Evolutionary conservation across 305 asterid genomes (phyloP), one percentile per base, ranked within the genome.

Genomic region (Ajuga reptans): DNA sequence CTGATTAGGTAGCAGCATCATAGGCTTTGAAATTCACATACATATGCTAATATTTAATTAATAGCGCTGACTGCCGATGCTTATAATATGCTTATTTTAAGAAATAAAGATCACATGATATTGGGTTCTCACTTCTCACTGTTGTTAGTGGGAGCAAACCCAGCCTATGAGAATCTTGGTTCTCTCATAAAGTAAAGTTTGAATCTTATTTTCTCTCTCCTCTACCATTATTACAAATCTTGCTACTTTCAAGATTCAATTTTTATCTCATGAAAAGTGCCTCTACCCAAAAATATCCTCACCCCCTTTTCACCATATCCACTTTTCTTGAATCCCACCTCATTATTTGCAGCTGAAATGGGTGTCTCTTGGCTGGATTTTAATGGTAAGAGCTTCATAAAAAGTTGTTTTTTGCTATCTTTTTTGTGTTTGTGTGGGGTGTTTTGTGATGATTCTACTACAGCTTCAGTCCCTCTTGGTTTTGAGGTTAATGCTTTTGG

Each of bases 401-500:
- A 75, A 16, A 54, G 68, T 45, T 68, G 24, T 71, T 53, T 68
- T 59, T 24, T 78, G 63, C 50, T 82, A 0, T 58, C 81, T 49
- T 68, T 79, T 15, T 58, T 78, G 37, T 72, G 64, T 57, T 46
- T 73, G 55, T 68, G 39, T 79, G 68, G 78, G 12, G 84, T 79
- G 1, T 64, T 58, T 56, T 86, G 79, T 82, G 80, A 72, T 77
- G 78, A 66, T 72, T 75, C 45, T 31, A 29, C 78, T 31, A 64
- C 77, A 76, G 80, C 72, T 33, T 78, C 90, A 9, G 84, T 78
- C 36, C 86, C 90, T 73, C 77, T 83, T 51, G 92, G 92, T 52
- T 86, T 84, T 72, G 85, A 81, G 76, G 76, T 86, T 39, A 76
- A 64, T 84, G 85, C 85, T 69, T 68, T 72, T 67, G 90, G 77